Evolutionary conservation across 768 basidiomycete genomes (phyloP).

Genomic region (Antrodiella citrinella): DNA sequence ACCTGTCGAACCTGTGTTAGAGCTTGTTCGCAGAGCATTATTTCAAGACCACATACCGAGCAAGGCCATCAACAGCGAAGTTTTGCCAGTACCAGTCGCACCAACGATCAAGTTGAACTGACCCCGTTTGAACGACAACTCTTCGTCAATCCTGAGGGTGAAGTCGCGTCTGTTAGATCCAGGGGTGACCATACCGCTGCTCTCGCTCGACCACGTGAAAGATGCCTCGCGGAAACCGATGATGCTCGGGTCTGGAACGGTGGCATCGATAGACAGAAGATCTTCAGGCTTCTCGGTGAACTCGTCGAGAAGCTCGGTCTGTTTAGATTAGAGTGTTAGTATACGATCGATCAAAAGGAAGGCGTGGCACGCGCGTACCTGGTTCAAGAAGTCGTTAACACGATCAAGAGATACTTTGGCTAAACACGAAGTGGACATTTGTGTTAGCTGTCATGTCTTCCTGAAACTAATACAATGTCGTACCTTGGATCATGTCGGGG

Average conservation of each 20-base stretch:
- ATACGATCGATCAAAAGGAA: background rate
- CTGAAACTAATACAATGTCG: background rate
- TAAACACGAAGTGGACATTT: background rate
- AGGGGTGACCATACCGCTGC: conserved; percentile 31
- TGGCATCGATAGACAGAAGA: conserved; percentile 5
- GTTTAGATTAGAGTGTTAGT: background rate
- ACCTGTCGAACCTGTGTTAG: too few relatives aligned
- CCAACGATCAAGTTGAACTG: conserved; percentile 52
- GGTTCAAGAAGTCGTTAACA: conserved; percentile 30
- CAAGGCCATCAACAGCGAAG: conserved; percentile 57
- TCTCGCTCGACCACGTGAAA: conserved; percentile 48
- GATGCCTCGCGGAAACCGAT: conserved; percentile 49
- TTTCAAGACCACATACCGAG: conserved; percentile 30
- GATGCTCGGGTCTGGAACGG: conserved; percentile 15
- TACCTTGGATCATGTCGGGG: conserved; percentile 14
- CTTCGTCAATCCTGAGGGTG: conserved; percentile 41
- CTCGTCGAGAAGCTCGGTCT: conserved; percentile 44
- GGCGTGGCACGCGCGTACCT: conserved; percentile 12
- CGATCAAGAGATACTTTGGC: conserved; percentile 33
- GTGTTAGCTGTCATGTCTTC: background rate
- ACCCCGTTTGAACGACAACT: conserved; percentile 45
- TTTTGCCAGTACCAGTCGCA: conserved; percentile 53
- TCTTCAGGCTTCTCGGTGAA: conserved; percentile 19
- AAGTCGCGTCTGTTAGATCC: conserved; percentile 32
- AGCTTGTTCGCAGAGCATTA: background rate